Percentiles rank a stretch among this genome's conserved stretches.
These are phyloP conservation scores for Pichia sp. DNA, from an alignment of 1,139 yeast genomes.

Conservation along the genomic window DNA sequence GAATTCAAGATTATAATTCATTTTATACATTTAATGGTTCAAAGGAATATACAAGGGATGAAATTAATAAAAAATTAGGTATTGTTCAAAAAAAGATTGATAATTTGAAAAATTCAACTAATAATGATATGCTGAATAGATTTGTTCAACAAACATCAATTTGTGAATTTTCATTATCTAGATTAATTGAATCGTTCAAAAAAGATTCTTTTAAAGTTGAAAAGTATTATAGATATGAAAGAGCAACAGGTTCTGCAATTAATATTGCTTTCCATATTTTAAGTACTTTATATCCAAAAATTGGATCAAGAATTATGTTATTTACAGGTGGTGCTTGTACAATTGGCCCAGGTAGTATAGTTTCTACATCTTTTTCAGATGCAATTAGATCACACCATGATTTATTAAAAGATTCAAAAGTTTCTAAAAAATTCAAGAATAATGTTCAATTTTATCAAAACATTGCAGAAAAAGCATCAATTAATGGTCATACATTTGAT, in stretches of 20 bases:
- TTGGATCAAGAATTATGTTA: constrained; percentile 57
- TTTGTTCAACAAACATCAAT: constrained; percentile 44
- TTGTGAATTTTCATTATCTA: constrained; percentile 52
- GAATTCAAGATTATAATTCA: constrained; percentile 32
- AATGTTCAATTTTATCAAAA: constrained; percentile 41
- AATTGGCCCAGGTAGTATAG: constrained; percentile 51
- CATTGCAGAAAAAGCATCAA: constrained; percentile 37
- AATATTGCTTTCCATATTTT: constrained; percentile 53
- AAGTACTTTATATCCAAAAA: constrained; percentile 39
- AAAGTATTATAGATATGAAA: constrained; percentile 44
- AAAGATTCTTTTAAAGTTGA: constrained; percentile 49
- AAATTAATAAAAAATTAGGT: constrained; percentile 50
- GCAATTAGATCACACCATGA: constrained; percentile 58
- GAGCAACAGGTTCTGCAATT: constrained; percentile 65
- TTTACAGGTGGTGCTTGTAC: constrained; percentile 59
- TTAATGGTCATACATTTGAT: constrained; percentile 49
- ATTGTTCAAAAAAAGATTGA: constrained; percentile 40
- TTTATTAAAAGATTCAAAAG: constrained; percentile 37
- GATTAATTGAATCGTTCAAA: constrained; percentile 47
- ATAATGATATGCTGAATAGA: constrained; percentile 20
- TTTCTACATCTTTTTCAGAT: constrained; percentile 42
- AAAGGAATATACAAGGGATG: constrained; percentile 47
- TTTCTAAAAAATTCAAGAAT: constrained; percentile 28
- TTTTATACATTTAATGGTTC: constrained; percentile 52
- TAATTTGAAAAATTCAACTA: constrained; percentile 14